phyloP scores from a whole-genome alignment of 805 yeast species.

The Tanozyma kutaoensis region DNA sequence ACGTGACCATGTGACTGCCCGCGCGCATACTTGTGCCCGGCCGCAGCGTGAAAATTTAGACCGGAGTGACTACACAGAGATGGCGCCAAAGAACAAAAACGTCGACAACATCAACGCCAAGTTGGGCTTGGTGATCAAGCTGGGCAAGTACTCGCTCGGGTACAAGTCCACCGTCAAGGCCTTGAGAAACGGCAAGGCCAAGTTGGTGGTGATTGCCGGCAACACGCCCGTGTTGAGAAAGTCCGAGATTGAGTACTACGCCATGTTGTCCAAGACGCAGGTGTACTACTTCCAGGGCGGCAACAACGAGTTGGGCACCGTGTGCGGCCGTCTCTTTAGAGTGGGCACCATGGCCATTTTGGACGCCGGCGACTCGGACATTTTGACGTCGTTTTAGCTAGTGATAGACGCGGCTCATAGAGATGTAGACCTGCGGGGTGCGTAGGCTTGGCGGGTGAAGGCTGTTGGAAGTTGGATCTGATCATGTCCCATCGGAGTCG shows the following conservation, averaged over 20 bases:
- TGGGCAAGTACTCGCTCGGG: slow-evolving; percentile 99
- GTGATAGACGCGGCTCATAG: too few species aligned
- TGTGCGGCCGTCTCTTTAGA: slow-evolving; percentile 99
- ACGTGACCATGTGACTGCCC: background rate
- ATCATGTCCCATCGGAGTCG: too few species aligned
- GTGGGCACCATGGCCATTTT: slow-evolving; percentile 93
- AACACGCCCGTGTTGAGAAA: slow-evolving; percentile 99
- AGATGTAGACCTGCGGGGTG: too few species aligned
- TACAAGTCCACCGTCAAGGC: slow-evolving; percentile 98
- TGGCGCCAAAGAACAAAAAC: slow-evolving; percentile 93
- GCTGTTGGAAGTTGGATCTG: too few species aligned
- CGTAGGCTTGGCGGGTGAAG: too few species aligned
- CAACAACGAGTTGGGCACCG: slow-evolving; percentile 99
- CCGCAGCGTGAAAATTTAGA: too few species aligned
- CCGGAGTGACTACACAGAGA: too few species aligned
- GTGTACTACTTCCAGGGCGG: slow-evolving; percentile 99
- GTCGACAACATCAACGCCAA: slow-evolving; percentile 95
- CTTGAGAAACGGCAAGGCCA: slow-evolving; percentile 97
- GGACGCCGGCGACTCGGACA: slow-evolving; percentile 99
- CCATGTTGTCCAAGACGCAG: slow-evolving; percentile 97
- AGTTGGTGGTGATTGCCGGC: slow-evolving; percentile 94
- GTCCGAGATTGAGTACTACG: slow-evolving; percentile 99
- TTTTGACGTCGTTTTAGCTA: slow-evolving; percentile 30
- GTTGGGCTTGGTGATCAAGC: slow-evolving; percentile 95
- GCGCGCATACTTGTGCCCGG: too few species aligned